Percentiles rank a stretch among this genome's conserved stretches.
Conservation (phyloP, 2,329 filamentous ascomycete species). For the Hypoxylon sp. region DNA sequence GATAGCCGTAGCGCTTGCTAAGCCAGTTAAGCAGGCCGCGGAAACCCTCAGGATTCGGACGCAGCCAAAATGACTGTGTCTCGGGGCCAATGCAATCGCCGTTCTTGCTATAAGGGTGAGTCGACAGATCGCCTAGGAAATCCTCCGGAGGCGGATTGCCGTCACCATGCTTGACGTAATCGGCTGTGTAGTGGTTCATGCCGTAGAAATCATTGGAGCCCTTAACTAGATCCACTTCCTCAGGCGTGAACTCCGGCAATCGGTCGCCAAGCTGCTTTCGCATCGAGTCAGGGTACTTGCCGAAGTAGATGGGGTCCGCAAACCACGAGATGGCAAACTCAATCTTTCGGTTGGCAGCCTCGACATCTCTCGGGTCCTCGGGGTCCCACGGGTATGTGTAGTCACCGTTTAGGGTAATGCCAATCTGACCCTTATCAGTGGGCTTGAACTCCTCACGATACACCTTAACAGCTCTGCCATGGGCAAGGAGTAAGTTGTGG, state of each 20-base stretch:
- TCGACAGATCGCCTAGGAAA: conserved; percentile 81
- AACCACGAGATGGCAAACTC: conserved; percentile 93
- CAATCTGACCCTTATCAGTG: conserved; percentile 81
- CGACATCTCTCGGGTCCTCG: conserved; percentile 79
- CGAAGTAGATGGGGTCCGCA: conserved; percentile 87
- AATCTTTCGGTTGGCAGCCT: conserved; percentile 83
- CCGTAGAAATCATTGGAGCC: conserved; percentile 95
- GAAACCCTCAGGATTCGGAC: conserved; percentile 82
- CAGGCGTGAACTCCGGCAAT: conserved; percentile 79
- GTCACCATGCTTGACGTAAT: conserved; percentile 83
- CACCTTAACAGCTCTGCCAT: conserved; percentile 83
- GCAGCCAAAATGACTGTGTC: conserved; percentile 86
- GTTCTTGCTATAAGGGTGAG: conserved; percentile 77
- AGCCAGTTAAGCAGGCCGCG: conserved; percentile 83
- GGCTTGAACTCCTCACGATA: conserved; percentile 87
- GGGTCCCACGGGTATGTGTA: conserved; percentile 87
- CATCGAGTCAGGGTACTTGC: conserved; percentile 88
- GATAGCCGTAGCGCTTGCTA: conserved; percentile 80
- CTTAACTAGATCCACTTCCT: conserved; percentile 80
- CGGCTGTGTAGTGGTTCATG: conserved; percentile 94
- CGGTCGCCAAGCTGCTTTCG: conserved; percentile 82
- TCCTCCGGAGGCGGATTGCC: conserved; percentile 74
- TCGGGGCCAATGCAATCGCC: conserved; percentile 83
- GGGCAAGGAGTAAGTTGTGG: conserved; percentile 84
- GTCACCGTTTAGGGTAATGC: conserved; percentile 90